Evolutionary conservation across 352 stramenopile genomes (phyloP).

Genomic region (Phytophthora hybrid): DNA sequence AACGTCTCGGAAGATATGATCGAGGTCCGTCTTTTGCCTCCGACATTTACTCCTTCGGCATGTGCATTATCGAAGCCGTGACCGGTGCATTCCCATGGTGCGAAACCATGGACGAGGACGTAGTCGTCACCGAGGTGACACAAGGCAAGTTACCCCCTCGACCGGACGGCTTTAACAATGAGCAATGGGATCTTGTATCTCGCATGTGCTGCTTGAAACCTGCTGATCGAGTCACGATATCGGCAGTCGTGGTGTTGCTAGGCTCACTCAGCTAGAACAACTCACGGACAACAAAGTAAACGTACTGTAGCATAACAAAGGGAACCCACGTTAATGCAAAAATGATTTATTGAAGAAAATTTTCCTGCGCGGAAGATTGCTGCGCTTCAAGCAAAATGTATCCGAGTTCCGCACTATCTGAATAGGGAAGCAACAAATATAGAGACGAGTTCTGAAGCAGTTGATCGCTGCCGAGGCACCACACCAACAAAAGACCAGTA

Average conservation of each 20-base stretch:
- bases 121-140: conserved; percentile 29
- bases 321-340: conserved; percentile 30
- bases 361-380: conserved; percentile 1
- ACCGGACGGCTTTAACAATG: conserved; percentile 23
- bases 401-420: conserved; percentile 10
- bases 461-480: conserved; percentile 36
- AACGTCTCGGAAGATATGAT: conserved; percentile 34
- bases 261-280: conserved; percentile 10
- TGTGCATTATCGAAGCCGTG: conserved; percentile 50
- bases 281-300: conserved; percentile 3
- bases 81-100: conserved; percentile 41
- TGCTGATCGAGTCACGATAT: conserved; percentile 30
- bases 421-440: conserved; percentile 29
- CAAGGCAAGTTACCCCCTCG: conserved; percentile 31
- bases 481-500: conserved; percentile 42
- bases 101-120: conserved; percentile 35
- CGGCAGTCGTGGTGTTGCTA: conserved; percentile 25
- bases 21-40: conserved; percentile 36
- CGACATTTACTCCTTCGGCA: conserved; percentile 52
- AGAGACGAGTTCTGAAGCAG: conserved; percentile 36
- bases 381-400: conserved; percentile 16
- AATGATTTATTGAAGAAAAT: conserved; percentile 36
- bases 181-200: conserved; percentile 40
- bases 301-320: conserved; percentile 11
- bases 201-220: conserved; percentile 38